Percentiles rank a stretch among this genome's conserved stretches.
These are phyloP conservation scores for Shiraia bambusicola DNA, from an alignment of 2,329 filamentous ascomycete genomes.

Conservation along the genomic window DNA sequence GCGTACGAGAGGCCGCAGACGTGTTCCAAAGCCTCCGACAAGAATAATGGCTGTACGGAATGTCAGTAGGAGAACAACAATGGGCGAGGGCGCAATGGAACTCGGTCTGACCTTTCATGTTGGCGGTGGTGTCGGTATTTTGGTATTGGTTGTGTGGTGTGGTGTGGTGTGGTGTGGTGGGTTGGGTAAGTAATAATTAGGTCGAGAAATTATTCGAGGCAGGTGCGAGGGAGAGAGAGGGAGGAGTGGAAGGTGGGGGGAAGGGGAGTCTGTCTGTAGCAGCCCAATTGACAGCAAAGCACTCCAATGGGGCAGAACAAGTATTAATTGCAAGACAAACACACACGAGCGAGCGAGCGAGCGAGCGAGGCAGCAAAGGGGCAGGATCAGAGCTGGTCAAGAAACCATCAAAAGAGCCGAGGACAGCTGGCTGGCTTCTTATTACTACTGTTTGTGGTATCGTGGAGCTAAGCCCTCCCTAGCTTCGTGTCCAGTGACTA, in stretches of 20 bases:
- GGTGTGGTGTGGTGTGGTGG: neutral
- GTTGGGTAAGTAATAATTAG: conserved; percentile 1
- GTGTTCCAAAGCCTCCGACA: conserved; percentile 97
- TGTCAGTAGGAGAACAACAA: conserved; percentile 10
- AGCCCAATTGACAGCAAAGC: conserved; percentile 23
- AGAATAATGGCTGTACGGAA: conserved; percentile 80
- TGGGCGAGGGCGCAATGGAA: conserved; percentile 6
- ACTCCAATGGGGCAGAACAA: conserved; percentile 9
- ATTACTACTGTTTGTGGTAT: conserved; percentile 2
- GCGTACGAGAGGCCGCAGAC: conserved; percentile 86
- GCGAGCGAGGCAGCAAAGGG: neutral
- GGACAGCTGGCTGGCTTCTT: conserved; percentile 28
- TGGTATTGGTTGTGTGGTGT: conserved; percentile 6
- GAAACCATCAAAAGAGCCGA: conserved; percentile 12
- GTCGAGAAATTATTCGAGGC: conserved; percentile 11
- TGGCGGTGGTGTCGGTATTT: conserved; percentile 27
- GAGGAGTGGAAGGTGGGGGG: conserved; percentile 4
- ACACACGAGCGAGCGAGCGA: no score
- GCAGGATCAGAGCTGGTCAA: conserved; percentile 7
- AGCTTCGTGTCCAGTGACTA: conserved; percentile 24
- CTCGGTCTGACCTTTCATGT: conserved; percentile 44
- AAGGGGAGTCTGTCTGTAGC: conserved; percentile 9
- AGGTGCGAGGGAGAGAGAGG: neutral
- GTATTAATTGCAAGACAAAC: no score
- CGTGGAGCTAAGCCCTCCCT: conserved; percentile 22